phyloP scores from a whole-genome alignment of 148 eudicot genomes.

The Camellia sinensis region DNA sequence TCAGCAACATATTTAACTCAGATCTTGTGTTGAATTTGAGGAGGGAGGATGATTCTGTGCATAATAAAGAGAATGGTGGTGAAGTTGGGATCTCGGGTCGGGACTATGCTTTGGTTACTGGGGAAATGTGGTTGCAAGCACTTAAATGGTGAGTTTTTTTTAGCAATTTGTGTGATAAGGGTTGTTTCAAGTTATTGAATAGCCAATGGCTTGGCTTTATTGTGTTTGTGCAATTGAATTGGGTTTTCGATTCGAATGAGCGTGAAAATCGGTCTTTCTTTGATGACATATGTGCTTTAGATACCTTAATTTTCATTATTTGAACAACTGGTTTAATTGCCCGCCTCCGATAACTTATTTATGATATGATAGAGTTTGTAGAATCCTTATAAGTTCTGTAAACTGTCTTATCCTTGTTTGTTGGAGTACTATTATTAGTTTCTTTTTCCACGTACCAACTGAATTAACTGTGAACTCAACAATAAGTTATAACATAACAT shows the following conservation, averaged over 20 bases:
- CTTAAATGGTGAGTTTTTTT: constrained; percentile 65
- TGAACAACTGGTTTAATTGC: background rate
- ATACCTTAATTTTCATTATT: background rate
- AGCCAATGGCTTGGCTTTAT: background rate
- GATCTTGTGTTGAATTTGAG: constrained; percentile 73
- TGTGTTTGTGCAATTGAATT: background rate
- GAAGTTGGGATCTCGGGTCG: constrained; percentile 65
- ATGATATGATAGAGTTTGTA: background rate
- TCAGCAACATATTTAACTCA: constrained; percentile 71
- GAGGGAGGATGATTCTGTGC: constrained; percentile 44
- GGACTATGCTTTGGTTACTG: constrained; percentile 78
- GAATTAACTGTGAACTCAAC: background rate
- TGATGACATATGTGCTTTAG: background rate
- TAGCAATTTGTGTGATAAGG: background rate
- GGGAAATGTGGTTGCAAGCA: constrained; percentile 82
- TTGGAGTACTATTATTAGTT: background rate
- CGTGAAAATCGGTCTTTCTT: background rate
- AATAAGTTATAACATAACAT: too few species aligned
- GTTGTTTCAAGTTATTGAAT: background rate
- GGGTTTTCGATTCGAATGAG: background rate
- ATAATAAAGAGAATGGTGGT: constrained; percentile 41
- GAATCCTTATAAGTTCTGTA: background rate
- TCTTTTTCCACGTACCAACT: background rate
- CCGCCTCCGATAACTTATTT: background rate
- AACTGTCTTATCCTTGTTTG: background rate